Percentiles rank a stretch among this genome's conserved stretches.
Conservation (phyloP, 768 basidiomycete genomes). For the Pleurotus sapidus region DNA sequence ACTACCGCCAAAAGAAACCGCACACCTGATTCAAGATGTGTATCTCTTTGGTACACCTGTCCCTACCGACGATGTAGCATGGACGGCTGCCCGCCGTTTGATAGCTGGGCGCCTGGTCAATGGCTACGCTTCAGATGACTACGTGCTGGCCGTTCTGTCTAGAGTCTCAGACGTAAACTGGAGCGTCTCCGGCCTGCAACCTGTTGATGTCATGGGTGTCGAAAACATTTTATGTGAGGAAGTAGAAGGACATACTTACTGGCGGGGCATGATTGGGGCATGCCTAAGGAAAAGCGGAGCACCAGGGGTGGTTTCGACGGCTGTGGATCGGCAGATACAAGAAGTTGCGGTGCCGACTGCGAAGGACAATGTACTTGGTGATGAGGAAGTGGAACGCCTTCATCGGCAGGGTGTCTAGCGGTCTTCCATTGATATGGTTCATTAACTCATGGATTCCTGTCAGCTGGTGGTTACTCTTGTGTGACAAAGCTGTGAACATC, state of each 20-base stretch:
- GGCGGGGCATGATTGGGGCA: constrained; percentile 46
- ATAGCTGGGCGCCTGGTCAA: constrained; percentile 53
- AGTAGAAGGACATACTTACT: constrained; percentile 49
- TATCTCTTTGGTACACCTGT: constrained; percentile 53
- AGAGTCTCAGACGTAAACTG: constrained; percentile 44
- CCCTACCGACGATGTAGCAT: constrained; percentile 33
- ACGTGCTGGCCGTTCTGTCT: constrained; percentile 51
- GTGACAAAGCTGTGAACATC: too few relatives aligned
- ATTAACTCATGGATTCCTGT: neutral
- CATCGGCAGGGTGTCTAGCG: neutral
- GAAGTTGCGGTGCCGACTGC: constrained; percentile 20
- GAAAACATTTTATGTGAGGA: constrained; percentile 48
- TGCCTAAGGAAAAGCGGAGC: constrained; percentile 37
- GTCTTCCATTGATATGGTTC: neutral
- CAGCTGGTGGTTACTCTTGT: neutral
- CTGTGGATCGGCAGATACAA: constrained; percentile 33
- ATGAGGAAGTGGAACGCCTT: constrained; percentile 15
- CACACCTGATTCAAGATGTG: constrained; percentile 50
- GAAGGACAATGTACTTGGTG: constrained; percentile 13
- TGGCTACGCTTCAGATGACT: constrained; percentile 49
- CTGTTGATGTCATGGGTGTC: constrained; percentile 46
- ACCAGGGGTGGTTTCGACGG: constrained; percentile 32
- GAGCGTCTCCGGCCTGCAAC: constrained; percentile 48
- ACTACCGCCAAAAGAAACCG: constrained; percentile 40
- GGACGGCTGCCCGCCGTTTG: constrained; percentile 46